A percentile compares a stretch with the other conserved stretches of the same genome.
Conservation (phyloP, 2,329 filamentous ascomycete genomes). For the Cercospora zeina region DNA sequence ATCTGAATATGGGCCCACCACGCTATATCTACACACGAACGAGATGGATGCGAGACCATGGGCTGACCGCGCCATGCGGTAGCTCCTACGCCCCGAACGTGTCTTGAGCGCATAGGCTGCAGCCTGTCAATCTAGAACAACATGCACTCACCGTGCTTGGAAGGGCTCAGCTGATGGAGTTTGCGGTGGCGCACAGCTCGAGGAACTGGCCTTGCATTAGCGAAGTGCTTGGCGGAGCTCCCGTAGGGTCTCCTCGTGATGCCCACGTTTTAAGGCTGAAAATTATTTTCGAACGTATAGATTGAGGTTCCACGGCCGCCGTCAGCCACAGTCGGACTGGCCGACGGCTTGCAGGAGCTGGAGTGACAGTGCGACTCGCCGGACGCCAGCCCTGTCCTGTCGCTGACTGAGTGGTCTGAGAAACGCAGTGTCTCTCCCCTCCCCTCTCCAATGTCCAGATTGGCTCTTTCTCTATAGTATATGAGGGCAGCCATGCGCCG, state of each 20-base stretch:
- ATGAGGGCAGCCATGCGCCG: background rate
- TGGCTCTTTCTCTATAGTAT: background rate
- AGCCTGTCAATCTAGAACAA: background rate
- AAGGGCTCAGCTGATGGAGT: slow-evolving; percentile 5
- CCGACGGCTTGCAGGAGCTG: slow-evolving; percentile 7
- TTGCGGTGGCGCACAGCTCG: slow-evolving; percentile 1
- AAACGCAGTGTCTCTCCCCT: background rate
- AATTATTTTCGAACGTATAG: background rate
- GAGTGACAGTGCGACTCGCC: background rate
- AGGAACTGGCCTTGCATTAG: slow-evolving; percentile 6
- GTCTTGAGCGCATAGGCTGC: background rate
- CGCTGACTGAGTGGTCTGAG: background rate
- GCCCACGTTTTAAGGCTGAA: background rate
- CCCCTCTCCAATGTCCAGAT: background rate
- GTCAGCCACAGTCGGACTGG: slow-evolving; percentile 2
- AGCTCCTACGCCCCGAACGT: background rate
- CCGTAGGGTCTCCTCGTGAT: background rate
- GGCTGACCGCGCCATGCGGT: background rate
- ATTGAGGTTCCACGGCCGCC: background rate
- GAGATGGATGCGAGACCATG: background rate
- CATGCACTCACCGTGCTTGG: slow-evolving; percentile 4
- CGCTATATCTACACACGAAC: slow-evolving; percentile 4
- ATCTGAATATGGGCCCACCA: background rate
- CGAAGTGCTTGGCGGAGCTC: background rate
- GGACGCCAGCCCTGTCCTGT: background rate